Evolutionary conservation across 1,139 yeast genomes (phyloP), one percentile per base, ranked within the genome.

Genomic region (Zygoascus sp.): DNA sequence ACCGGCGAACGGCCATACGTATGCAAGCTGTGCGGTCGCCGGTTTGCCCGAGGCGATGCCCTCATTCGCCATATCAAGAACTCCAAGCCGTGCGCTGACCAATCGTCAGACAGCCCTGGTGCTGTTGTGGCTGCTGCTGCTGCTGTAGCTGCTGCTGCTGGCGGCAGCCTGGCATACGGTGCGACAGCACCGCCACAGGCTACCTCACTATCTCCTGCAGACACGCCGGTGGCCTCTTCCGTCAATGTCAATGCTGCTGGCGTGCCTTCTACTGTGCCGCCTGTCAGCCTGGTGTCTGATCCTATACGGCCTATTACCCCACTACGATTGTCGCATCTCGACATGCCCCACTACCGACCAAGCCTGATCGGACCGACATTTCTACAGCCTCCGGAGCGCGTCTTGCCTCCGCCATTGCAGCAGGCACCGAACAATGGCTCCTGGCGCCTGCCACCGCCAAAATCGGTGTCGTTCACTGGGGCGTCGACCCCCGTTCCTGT

Each of bases 31-130:
- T 86, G 95, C 64, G 76, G 78, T 11, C 72, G 86, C 42, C 68
- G 74, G 45, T 86, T 86, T 67, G 88, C 94, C 1, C 68, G 95
- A 23, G 81, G 83, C 1, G 95, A 86, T 63, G 90, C 95, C 0
- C 70, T 86, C 32, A 75, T 80, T 2, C 70, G 95, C 47, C 87
- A 79, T 61, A 68, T 75, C 58, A 79, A 79, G 50, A 62, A 64
- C 21, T 56, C 67, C 13, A 61, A 61, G 7, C 62, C 62, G 4
- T 65, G 68, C 44, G 52, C 58, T 4, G 59, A 47, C 3, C 42
- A 27, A 11, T n/a, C n/a, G 54, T 43, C 22, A n/a, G 43, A 30
- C 19, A 32, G 15, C 17, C n/a, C n/a, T n/a, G n/a, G n/a, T n/a
- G 16, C 40, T 17, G 42, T 40, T 13, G 38, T 27, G 21, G 27